phyloP scores from a whole-genome alignment of 306 rosid genomes.

The Glycyrrhiza uralensis region DNA sequence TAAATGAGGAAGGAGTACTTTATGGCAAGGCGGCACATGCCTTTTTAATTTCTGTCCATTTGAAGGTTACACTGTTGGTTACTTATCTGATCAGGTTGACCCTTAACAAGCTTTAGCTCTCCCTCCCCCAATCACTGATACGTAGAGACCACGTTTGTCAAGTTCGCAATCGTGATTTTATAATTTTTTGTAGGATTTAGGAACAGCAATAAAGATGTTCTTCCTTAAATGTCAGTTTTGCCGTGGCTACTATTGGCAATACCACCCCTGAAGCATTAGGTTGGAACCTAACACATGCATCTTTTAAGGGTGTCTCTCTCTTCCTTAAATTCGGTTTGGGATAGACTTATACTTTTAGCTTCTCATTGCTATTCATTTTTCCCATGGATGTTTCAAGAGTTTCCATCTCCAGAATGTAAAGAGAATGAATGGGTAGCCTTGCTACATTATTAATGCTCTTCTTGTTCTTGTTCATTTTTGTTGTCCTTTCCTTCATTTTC shows the following conservation, averaged over 20 bases:
- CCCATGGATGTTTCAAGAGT: not conserved
- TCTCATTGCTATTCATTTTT: not conserved
- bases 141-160: no score
- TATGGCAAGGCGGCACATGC: not conserved
- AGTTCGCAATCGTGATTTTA: no score
- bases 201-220: no score
- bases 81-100: no score
- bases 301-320: not conserved
- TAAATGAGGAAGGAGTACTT: not conserved
- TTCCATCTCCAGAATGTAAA: not conserved
- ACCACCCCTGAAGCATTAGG: not conserved
- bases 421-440: not conserved
- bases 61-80: no score
- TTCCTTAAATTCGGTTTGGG: not conserved
- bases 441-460: not conserved
- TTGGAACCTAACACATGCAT: not conserved
- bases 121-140: no score
- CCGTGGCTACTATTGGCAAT: not conserved
- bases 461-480: not conserved
- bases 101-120: no score
- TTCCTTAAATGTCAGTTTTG: no score
- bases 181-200: no score
- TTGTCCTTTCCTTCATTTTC: not conserved
- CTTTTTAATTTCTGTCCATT: no score
- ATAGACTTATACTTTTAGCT: not conserved